These are phyloP conservation scores for Chlamydomonas asymmetrica DNA, from an alignment of 139 green algal species.

Conservation along the genomic window DNA sequence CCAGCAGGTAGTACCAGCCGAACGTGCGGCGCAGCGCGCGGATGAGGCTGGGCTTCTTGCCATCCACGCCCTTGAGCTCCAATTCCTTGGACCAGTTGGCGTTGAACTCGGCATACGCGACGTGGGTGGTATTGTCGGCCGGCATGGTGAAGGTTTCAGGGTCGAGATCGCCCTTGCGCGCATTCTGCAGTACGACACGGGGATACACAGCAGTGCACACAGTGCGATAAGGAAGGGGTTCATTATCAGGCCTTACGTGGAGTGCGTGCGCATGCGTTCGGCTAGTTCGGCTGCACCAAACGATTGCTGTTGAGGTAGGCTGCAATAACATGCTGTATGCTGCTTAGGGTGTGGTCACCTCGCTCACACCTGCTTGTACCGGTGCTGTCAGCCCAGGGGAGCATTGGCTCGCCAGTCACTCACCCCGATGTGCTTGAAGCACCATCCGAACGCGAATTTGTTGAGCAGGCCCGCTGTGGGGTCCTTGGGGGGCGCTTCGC, in stretches of 20 bases:
- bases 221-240: not conserved
- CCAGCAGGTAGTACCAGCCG: conserved; percentile 3
- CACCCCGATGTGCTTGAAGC: conserved; percentile 5
- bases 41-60: conserved; percentile 3
- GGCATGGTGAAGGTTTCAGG: not conserved
- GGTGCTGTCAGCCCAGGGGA: not conserved
- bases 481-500: too few relatives aligned
- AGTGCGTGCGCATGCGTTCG: too few relatives aligned
- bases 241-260: not conserved
- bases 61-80: not conserved
- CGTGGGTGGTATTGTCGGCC: not conserved
- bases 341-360: too few relatives aligned
- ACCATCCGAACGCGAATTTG: conserved; percentile 21
- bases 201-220: too few relatives aligned
- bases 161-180: not conserved
- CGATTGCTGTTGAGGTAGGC: not conserved
- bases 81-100: too few relatives aligned
- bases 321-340: too few relatives aligned
- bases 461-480: conserved; percentile 19
- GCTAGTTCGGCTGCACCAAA: too few relatives aligned
- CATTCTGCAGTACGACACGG: not conserved
- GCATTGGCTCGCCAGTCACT: not conserved
- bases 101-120: conserved; percentile 7
- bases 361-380: too few relatives aligned
- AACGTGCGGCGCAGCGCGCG: conserved; percentile 7